These are phyloP conservation scores for Penicillium paxilli DNA, from an alignment of 495 filamentous ascomycete species.

Conservation along the genomic window DNA sequence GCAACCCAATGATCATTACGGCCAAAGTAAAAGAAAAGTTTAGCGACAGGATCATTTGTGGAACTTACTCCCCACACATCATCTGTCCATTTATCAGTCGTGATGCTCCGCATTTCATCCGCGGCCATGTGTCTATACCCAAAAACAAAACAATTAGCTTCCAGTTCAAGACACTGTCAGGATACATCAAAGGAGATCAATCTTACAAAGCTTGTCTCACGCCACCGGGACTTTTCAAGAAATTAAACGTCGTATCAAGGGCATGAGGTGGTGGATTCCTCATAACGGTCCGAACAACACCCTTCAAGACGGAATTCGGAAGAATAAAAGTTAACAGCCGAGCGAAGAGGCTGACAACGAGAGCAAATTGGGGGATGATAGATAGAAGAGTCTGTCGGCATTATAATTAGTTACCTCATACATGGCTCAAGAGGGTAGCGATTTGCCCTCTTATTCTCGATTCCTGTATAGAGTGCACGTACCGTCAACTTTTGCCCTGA, in stretches of 20 bases:
- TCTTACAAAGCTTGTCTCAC: constrained; percentile 71
- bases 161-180: too few species aligned
- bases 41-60: constrained; percentile 46
- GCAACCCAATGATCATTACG: constrained; percentile 82
- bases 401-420: neutral
- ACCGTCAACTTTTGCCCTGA: constrained; percentile 60
- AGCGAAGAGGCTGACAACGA: constrained; percentile 53
- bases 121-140: constrained; percentile 63
- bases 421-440: too few species aligned
- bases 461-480: constrained; percentile 6
- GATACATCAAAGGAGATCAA: too few species aligned
- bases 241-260: constrained; percentile 58
- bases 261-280: constrained; percentile 54
- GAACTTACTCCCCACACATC: constrained; percentile 72
- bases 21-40: constrained; percentile 80
- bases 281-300: constrained; percentile 48
- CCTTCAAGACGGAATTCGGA: constrained; percentile 40
- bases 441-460: too few species aligned
- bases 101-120: constrained; percentile 78
- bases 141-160: too few species aligned
- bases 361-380: constrained; percentile 54
- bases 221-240: constrained; percentile 61
- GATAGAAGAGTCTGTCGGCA: constrained; percentile 39
- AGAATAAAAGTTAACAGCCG: constrained; percentile 45
- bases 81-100: constrained; percentile 72